Evolutionary conservation across 371 early-diverging fungal genomes (phyloP).

Genomic region (Globomyces sp.): DNA sequence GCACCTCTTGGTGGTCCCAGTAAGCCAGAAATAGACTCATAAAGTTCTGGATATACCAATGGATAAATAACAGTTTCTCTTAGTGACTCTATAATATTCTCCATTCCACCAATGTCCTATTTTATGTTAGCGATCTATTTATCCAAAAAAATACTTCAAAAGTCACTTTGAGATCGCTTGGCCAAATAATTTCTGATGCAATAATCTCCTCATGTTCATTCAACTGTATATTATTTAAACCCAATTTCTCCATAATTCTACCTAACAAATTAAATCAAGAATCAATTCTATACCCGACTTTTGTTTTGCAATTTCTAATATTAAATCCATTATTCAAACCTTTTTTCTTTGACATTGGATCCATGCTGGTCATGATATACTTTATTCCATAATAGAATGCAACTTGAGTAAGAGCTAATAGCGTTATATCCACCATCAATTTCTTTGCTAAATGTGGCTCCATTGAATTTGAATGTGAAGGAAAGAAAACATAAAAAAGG

Average conservation of each 20-base stretch:
- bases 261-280: too few relatives aligned
- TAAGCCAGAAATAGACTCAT: slow-evolving; percentile 72
- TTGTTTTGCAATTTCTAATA: too few relatives aligned
- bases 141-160: slow-evolving; percentile 64
- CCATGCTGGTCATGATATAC: slow-evolving; percentile 68
- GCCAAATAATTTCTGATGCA: slow-evolving; percentile 87
- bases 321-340: slow-evolving; percentile 65
- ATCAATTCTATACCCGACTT: too few relatives aligned
- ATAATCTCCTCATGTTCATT: slow-evolving; percentile 93
- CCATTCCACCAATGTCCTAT: slow-evolving; percentile 89
- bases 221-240: slow-evolving; percentile 76
- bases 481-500: background rate
- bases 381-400: slow-evolving; percentile 83
- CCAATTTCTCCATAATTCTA: slow-evolving; percentile 67
- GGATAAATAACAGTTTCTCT: slow-evolving; percentile 96
- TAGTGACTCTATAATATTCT: slow-evolving; percentile 83
- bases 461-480: background rate
- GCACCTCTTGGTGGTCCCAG: slow-evolving; percentile 94
- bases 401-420: slow-evolving; percentile 79
- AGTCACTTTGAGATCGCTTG: slow-evolving; percentile 83
- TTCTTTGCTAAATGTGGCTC: background rate
- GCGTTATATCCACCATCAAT: slow-evolving; percentile 46
- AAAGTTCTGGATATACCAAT: slow-evolving; percentile 84
- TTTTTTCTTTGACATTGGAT: slow-evolving; percentile 71
- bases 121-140: background rate